Conservation (phyloP, 306 rosid genomes). For the Sphenostylis stenocarpa region DNA sequence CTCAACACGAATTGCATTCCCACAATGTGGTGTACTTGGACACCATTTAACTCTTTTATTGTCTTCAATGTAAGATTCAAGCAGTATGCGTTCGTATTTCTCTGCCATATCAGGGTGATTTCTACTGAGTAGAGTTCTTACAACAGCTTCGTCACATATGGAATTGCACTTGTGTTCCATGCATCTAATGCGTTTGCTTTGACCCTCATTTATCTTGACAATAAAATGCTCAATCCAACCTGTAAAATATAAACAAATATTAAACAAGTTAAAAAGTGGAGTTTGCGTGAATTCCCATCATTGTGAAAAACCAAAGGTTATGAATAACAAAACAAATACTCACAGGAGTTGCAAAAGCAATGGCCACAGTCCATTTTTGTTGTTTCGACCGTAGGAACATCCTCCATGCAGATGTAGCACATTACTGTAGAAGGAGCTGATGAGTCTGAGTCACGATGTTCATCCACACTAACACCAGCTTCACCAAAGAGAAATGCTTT, state of each 20-base stretch:
- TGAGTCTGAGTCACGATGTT: conserved; percentile 38
- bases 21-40: conserved; percentile 94
- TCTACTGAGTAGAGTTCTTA: conserved; percentile 64
- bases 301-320: background rate
- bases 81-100: conserved; percentile 91
- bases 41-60: conserved; percentile 95
- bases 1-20: conserved; percentile 87
- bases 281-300: conserved; percentile 1
- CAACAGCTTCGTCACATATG: conserved; percentile 80
- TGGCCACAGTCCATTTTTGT: conserved; percentile 95
- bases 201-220: conserved; percentile 94
- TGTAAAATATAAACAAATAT: conserved; percentile 24
- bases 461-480: conserved; percentile 77
- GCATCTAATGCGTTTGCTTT: conserved; percentile 88
- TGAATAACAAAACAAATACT: conserved; percentile 37
- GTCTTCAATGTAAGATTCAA: conserved; percentile 95
- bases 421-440: conserved; percentile 35
- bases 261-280: background rate
- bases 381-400: conserved; percentile 55
- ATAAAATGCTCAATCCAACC: conserved; percentile 93
- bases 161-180: conserved; percentile 91
- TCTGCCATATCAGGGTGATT: conserved; percentile 70
- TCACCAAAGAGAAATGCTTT: conserved; percentile 52
- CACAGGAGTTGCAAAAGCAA: conserved; percentile 88
- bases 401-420: conserved; percentile 86